Evolutionary conservation across 2,329 filamentous ascomycete genomes (phyloP), one percentile per base, ranked within the genome.

Genomic region (Tolypocladium capitatum): DNA sequence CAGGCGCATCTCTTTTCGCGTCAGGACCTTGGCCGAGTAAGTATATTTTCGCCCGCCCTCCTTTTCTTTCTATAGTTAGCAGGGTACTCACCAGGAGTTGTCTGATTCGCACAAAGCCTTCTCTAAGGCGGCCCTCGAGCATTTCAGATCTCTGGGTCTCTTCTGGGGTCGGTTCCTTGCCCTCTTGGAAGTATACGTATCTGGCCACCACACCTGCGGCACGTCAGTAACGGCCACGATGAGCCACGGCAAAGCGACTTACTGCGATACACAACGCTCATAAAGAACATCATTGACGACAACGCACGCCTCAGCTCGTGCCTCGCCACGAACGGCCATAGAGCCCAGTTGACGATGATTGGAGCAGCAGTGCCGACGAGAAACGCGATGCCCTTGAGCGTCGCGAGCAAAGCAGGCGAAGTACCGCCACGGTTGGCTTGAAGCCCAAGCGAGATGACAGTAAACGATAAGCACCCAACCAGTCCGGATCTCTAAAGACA

Each of bases 321-420:
- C 13, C 77, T 67, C 11, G 77, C 76, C 5, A 80, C 68, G 51
- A 81, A 81, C 2, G 77, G 77, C 77, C 77, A 81, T 4, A 81
- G 61, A 13, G 76, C 55, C 76, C 75, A 80, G 52, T 79, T 80
- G 14, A 79, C 69, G 1, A 76, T 51, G 11, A 80, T 66, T 1
- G 76, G 74, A 1, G 71, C 67, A 1, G 74, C 64, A 3, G 76
- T 71, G 2, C 76, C 77, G 21, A 78, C 58, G 2, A 78, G 63
- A 50, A 81, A 73, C 0, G 72, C 68, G 3, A 72, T 52, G 0
- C 75, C 76, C 36, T 69, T 65, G 33, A 70, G 68, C 51, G 71
- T 70, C 8, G 70, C 70, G 7, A 73, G 65, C 4, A 63, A 55
- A 3, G 62, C 58, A 4, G 67, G 58, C 1, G 70, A 68, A 9